phyloP scores from a whole-genome alignment of 257 asterid species.

The Solanum habrochaites region DNA sequence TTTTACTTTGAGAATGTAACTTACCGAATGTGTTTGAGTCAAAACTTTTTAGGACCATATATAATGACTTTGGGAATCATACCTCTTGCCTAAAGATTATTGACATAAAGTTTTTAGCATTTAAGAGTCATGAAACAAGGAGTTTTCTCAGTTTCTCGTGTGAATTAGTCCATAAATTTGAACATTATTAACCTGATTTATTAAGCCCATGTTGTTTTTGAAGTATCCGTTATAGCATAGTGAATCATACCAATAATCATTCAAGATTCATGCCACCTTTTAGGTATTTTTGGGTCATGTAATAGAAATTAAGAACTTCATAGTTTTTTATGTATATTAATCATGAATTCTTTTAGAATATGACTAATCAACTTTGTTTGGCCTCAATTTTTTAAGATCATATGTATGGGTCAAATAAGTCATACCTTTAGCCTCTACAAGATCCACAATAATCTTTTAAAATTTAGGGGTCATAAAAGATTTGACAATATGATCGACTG shows the following conservation, averaged over 20 bases:
- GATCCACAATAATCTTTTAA: not conserved
- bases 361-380: not conserved
- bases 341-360: not conserved
- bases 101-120: too few species aligned
- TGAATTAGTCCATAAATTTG: too few species aligned
- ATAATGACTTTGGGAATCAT: not conserved
- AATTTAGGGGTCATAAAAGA: not conserved
- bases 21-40: not conserved
- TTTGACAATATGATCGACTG: too few species aligned
- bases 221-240: not conserved
- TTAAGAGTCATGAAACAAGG: not conserved
- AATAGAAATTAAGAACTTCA: not conserved
- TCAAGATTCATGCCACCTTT: not conserved
- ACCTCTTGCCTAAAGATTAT: not conserved
- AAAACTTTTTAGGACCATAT: not conserved
- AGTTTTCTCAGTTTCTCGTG: too few species aligned
- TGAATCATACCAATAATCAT: not conserved
- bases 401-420: not conserved
- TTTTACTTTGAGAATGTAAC: not conserved
- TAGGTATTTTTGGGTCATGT: not conserved
- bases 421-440: not conserved
- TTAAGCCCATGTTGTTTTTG: not conserved
- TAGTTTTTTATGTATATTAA: too few species aligned
- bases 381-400: not conserved
- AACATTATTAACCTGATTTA: too few species aligned